phyloP scores from a whole-genome alignment of 495 filamentous ascomycete species.

The Lophiostoma macrostomum region DNA sequence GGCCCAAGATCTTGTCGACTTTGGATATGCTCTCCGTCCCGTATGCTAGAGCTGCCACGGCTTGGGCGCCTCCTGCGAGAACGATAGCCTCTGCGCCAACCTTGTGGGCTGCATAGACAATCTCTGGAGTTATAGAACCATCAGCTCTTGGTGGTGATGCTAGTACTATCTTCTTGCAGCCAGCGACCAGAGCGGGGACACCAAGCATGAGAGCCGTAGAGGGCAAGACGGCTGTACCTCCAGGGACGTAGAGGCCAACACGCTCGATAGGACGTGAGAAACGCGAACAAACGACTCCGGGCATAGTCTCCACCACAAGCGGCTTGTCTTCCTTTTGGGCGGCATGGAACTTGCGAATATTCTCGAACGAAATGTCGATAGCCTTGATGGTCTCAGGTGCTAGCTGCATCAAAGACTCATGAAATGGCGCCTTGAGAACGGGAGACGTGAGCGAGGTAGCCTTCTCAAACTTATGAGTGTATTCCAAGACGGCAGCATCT shows the following conservation, averaged over 20 bases:
- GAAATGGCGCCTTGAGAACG: conserved; percentile 84
- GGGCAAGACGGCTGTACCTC: conserved; percentile 91
- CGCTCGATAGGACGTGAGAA: conserved; percentile 90
- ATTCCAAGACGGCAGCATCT: conserved; percentile 81
- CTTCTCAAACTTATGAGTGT: conserved; percentile 96
- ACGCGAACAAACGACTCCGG: conserved; percentile 88
- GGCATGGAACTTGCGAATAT: conserved; percentile 89
- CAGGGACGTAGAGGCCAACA: conserved; percentile 92
- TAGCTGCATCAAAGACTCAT: conserved; percentile 77
- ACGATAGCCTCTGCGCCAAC: conserved; percentile 93
- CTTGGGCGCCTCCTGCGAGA: conserved; percentile 91
- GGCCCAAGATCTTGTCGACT: conserved; percentile 97
- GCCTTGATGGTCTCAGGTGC: conserved; percentile 76
- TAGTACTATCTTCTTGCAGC: conserved; percentile 91
- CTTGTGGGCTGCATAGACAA: conserved; percentile 97
- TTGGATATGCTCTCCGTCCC: conserved; percentile 83
- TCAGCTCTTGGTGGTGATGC: conserved; percentile 88
- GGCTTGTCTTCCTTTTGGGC: conserved; percentile 80
- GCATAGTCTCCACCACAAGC: conserved; percentile 91
- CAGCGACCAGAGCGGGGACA: conserved; percentile 94
- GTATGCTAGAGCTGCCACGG: conserved; percentile 85
- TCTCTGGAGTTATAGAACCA: conserved; percentile 89
- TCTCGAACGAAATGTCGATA: conserved; percentile 90
- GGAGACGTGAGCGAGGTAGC: conserved; percentile 85
- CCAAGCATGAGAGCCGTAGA: conserved; percentile 97